These are phyloP conservation scores for Gossypium longicalyx DNA, from an alignment of 345 rosid species.

Conservation along the genomic window DNA sequence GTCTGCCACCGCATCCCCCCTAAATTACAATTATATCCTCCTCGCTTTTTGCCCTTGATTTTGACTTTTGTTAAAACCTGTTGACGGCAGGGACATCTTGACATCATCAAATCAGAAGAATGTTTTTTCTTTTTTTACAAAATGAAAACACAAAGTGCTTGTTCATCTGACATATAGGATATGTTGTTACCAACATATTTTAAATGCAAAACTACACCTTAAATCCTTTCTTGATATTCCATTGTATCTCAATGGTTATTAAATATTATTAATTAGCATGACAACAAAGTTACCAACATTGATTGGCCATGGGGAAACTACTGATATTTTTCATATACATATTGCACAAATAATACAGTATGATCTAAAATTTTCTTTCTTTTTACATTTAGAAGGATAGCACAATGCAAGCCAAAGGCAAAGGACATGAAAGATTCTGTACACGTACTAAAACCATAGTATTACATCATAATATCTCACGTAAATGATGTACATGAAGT, in stretches of 20 bases:
- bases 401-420: conserved; percentile 3
- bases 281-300: background rate
- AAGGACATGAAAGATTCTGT: background rate
- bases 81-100: background rate
- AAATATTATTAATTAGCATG: background rate
- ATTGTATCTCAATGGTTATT: background rate
- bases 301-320: background rate
- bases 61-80: background rate
- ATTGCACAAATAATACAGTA: background rate
- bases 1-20: conserved; percentile 5
- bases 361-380: background rate
- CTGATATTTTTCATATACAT: background rate
- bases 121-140: background rate
- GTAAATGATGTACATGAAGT: background rate
- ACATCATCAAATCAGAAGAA: background rate
- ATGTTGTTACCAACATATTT: background rate
- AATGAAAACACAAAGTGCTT: background rate
- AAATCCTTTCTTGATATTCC: background rate
- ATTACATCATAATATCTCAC: background rate
- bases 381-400: background rate
- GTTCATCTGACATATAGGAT: background rate
- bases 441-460: background rate
- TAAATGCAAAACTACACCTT: background rate
- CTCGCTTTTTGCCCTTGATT: background rate
- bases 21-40: background rate